Conservation (phyloP, 768 basidiomycete genomes). For the Kwoniella mangroviensis region DNA sequence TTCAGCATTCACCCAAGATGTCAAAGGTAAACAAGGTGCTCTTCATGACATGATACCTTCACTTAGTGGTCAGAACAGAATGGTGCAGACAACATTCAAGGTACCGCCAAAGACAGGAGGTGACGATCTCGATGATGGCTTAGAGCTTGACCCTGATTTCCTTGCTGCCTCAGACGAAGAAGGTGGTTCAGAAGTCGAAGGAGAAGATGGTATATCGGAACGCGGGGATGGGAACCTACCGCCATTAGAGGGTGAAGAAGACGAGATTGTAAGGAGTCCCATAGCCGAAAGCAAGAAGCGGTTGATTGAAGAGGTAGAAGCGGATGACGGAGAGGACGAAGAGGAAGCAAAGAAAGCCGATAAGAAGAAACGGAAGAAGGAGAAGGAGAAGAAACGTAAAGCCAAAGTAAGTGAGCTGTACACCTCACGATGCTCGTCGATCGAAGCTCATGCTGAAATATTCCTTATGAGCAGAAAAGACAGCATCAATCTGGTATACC, state of each 20-base stretch:
- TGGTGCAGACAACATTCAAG: slow-evolving; percentile 20
- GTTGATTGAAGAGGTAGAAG: slow-evolving; percentile 33
- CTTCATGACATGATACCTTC: no score
- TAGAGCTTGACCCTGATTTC: slow-evolving; percentile 51
- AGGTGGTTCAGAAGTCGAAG: slow-evolving; percentile 9
- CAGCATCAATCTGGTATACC: slow-evolving; percentile 12
- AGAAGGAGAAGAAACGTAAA: slow-evolving; percentile 53
- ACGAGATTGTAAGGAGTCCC: slow-evolving; percentile 17
- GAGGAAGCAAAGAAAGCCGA: slow-evolving; percentile 34
- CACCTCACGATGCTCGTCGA: background rate
- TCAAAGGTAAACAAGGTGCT: no score
- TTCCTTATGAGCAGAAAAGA: slow-evolving; percentile 15
- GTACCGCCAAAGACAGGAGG: slow-evolving; percentile 39
- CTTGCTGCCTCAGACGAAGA: slow-evolving; percentile 42
- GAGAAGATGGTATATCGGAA: slow-evolving; percentile 3
- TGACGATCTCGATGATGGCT: slow-evolving; percentile 57
- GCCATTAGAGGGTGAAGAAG: slow-evolving; percentile 18
- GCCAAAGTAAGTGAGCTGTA: slow-evolving; percentile 42
- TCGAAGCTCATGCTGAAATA: background rate
- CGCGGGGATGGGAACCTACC: slow-evolving; percentile 12
- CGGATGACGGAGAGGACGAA: slow-evolving; percentile 13
- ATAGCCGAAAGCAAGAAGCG: slow-evolving; percentile 30
- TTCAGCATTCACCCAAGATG: background rate
- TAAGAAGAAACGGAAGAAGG: slow-evolving; percentile 53
- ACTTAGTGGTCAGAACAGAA: background rate